These are phyloP conservation scores for Mycena olivaceomarginata DNA, from an alignment of 768 basidiomycete genomes.

Conservation along the genomic window DNA sequence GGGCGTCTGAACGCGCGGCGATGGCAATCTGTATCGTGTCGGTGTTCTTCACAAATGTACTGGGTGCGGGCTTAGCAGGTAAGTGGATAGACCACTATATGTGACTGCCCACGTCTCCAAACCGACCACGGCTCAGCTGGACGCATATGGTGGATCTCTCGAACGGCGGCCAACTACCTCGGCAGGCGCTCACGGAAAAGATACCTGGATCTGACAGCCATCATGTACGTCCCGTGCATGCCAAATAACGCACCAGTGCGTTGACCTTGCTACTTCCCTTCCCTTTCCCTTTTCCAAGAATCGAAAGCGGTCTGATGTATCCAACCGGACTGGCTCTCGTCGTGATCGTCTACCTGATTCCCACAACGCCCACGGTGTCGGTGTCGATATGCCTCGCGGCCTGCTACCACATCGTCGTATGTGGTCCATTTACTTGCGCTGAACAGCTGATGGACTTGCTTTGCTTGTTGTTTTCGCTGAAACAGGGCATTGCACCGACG, in stretches of 20 bases:
- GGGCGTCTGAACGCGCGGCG: not conserved
- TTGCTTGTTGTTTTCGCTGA: not conserved
- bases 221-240: conserved; percentile 1
- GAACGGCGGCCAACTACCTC: not conserved
- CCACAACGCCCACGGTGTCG: conserved; percentile 19
- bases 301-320: conserved; percentile 36
- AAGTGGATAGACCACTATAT: not conserved
- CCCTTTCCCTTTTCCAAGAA: not conserved
- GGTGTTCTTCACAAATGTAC: conserved; percentile 20
- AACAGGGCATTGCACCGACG: conserved; percentile 32
- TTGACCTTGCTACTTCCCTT: too few relatives aligned
- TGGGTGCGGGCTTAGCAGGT: conserved; percentile 14
- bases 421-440: not conserved
- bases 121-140: conserved; percentile 10
- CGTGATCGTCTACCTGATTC: not conserved
- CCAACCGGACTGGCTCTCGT: conserved; percentile 8
- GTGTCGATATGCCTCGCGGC: conserved; percentile 26
- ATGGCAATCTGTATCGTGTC: conserved; percentile 16
- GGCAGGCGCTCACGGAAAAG: conserved; percentile 4
- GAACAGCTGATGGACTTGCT: too few relatives aligned
- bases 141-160: conserved; percentile 37
- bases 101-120: not conserved
- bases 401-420: conserved; percentile 27
- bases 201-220: conserved; percentile 27
- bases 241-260: not conserved